Evolutionary conservation across 228 moss, liverwort and hornwort genomes (phyloP).

Genomic region (Sphagnum fallax): DNA sequence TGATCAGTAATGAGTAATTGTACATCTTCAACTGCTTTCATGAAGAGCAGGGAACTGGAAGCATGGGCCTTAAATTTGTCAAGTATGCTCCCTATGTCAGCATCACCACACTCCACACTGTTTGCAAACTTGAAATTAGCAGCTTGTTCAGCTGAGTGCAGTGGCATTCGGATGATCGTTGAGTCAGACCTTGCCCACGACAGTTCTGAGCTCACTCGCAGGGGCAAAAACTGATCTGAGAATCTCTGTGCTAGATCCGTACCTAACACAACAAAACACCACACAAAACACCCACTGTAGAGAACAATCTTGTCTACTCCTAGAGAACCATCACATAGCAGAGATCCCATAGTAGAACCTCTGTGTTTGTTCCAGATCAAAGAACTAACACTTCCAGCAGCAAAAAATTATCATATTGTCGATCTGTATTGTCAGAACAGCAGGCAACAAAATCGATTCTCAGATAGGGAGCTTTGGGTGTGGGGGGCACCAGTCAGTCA

Average conservation of each 20-base stretch:
- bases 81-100: conserved; percentile 50
- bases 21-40: conserved; percentile 78
- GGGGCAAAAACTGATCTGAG: conserved; percentile 70
- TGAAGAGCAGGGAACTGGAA: conserved; percentile 58
- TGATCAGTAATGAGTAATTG: conserved; percentile 5
- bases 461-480: too few species aligned
- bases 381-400: too few species aligned
- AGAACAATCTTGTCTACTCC: too few species aligned
- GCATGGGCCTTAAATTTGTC: conserved; percentile 73
- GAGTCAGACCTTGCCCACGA: conserved; percentile 54
- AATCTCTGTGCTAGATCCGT: conserved; percentile 74
- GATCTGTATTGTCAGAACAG: too few species aligned
- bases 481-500: too few species aligned
- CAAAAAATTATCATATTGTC: too few species aligned
- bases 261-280: conserved; percentile 20
- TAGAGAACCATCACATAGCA: too few species aligned
- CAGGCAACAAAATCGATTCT: too few species aligned
- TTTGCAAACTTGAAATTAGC: conserved; percentile 29
- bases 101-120: conserved; percentile 49
- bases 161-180: conserved; percentile 72
- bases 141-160: conserved; percentile 44
- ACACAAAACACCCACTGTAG: too few species aligned
- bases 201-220: conserved; percentile 43
- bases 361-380: too few species aligned
- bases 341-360: too few species aligned